phyloP scores from a whole-genome alignment of 2,329 filamentous ascomycete species.

The Colletotrichum destructivum region DNA sequence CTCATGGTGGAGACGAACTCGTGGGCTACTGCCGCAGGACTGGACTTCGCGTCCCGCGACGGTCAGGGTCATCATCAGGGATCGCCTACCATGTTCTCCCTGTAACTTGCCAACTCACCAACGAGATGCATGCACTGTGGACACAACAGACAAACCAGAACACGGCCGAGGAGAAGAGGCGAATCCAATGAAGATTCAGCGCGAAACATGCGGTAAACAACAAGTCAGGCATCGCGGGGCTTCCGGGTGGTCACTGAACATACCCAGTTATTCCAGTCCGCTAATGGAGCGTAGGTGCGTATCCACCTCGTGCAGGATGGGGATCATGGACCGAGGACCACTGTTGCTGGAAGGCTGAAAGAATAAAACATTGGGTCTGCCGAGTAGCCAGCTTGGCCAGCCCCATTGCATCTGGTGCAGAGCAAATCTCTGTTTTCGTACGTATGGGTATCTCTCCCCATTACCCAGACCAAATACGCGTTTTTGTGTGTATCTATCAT shows the following conservation, averaged over 20 bases:
- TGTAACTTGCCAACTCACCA: slow-evolving; percentile 39
- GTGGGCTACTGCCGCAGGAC: slow-evolving; percentile 26
- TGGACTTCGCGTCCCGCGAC: slow-evolving; percentile 23
- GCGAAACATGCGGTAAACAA: slow-evolving; percentile 4
- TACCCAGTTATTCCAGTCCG: slow-evolving; percentile 1
- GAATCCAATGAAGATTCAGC: slow-evolving; percentile 17
- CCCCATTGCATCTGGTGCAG: neutral
- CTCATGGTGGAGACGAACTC: slow-evolving; percentile 26
- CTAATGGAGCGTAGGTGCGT: slow-evolving; percentile 13
- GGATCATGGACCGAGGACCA: slow-evolving; percentile 24
- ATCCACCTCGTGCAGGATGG: slow-evolving; percentile 24
- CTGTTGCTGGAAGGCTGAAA: slow-evolving; percentile 27
- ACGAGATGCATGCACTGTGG: neutral
- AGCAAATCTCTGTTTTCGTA: too few species aligned
- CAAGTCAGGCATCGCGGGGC: slow-evolving; percentile 1
- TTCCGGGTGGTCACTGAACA: slow-evolving; percentile 4
- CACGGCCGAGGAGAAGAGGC: slow-evolving; percentile 13
- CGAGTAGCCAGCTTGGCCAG: slow-evolving; percentile 11
- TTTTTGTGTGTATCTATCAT: slow-evolving; percentile 22
- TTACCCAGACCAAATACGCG: neutral
- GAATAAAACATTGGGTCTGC: slow-evolving; percentile 30
- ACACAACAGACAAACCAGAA: neutral
- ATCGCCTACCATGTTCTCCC: slow-evolving; percentile 33
- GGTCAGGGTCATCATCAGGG: slow-evolving; percentile 38
- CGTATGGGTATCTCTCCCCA: neutral